phyloP scores from a whole-genome alignment of 345 rosid genomes.

The Eucalyptus dawsonii region DNA sequence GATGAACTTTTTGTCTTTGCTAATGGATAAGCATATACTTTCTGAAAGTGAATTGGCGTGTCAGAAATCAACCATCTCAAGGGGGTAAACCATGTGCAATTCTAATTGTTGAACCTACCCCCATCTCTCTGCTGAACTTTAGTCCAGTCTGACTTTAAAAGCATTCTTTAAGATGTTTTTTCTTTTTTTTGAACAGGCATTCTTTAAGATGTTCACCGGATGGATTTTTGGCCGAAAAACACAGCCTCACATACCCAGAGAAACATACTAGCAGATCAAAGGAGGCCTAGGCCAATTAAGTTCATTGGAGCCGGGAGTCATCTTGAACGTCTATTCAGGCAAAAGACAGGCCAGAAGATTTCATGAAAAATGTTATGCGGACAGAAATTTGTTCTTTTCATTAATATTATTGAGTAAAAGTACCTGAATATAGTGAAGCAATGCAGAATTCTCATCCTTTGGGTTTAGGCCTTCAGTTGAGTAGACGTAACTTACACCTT shows the following conservation, averaged over 20 bases:
- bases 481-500: conserved; percentile 40
- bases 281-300: not conserved
- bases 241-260: not conserved
- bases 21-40: not conserved
- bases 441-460: conserved; percentile 65
- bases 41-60: not conserved
- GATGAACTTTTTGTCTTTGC: not conserved
- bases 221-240: not conserved
- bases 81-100: not conserved
- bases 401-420: not conserved
- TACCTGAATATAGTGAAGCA: conserved; percentile 82
- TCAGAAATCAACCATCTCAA: not conserved
- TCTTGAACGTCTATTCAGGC: not conserved
- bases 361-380: not conserved
- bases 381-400: not conserved
- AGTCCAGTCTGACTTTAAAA: not conserved
- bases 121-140: not conserved
- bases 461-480: conserved; percentile 63
- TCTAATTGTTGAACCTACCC: not conserved
- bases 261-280: not conserved
- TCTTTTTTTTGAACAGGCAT: not conserved
- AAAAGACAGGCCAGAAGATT: not conserved
- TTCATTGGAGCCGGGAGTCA: not conserved
- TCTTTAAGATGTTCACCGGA: not conserved
- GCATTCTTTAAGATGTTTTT: not conserved